Base-by-base conservation (phyloP, 1,284 basidiomycete genomes). In the Heterobasidion occidentale region DNA sequence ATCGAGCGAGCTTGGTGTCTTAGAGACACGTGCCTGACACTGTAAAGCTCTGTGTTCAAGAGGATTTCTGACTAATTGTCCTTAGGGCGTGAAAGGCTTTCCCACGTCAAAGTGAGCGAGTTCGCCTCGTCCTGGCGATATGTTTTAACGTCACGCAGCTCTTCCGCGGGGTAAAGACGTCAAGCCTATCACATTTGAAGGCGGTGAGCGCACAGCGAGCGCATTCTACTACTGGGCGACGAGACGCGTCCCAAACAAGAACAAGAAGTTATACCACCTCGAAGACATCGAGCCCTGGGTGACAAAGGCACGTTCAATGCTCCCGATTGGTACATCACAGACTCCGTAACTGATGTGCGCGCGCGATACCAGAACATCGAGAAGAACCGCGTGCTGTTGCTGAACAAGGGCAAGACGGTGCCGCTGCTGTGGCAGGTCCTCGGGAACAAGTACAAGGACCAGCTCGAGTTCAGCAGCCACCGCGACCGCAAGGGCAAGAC, bases 391-490 rank as follows among this genome's bases (percentile, higher is more conserved):
- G 83, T 84, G 0, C 72, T 96, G 14, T 81, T 96, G 14, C 74
- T 86, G 65, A 92, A 83, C 64, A 88, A 80, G 71, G 86, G 79
- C 60, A 88, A 85, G 60, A 87, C 86, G 51, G 82, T 92, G 5
- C 92, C 92, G 1, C 74, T 94, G 35, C 73, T 94, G 53, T 95
- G 92, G 92, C 86, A 90, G 66, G 86, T 90, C 5, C 79, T 95
- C 42, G 85, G 80, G 11, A 90, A 91, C 66, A 88, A 86, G 60
- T 88, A 87, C 68, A 69, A 78, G 54, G 80, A 80, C 55, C 76
- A 84, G 64, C 77, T 93, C 20, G 76, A 75, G 33, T 82, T 94
- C 60, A 88, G 78, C 2, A 80, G 80, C 53, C 81, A 88, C 64
- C 80, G 80, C 51, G 91, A 94, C 67, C 77, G 78, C 14, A 76